phyloP scores from a whole-genome alignment of 768 basidiomycete genomes.

The Rhodosporidiobolus odoratus region DNA sequence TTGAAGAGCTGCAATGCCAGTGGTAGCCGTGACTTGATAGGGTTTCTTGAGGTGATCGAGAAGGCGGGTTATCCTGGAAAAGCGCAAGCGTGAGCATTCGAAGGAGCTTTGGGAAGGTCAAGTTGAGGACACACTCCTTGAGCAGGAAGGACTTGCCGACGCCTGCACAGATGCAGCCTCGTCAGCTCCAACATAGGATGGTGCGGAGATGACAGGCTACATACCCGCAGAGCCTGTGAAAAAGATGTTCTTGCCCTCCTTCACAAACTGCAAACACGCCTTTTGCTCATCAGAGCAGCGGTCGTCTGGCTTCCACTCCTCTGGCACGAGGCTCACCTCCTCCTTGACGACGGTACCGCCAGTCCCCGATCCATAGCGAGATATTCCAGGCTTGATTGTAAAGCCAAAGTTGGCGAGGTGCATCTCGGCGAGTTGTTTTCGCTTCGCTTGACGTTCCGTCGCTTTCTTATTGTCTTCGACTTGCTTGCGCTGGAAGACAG shows the following conservation, averaged over 20 bases:
- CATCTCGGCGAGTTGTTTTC: constrained; percentile 3
- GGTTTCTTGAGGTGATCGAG: constrained; percentile 21
- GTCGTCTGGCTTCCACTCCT: constrained; percentile 24
- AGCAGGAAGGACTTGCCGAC: constrained; percentile 46
- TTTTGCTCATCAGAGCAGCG: constrained; percentile 60
- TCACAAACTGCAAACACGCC: constrained; percentile 64
- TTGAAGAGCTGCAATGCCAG: constrained; percentile 94
- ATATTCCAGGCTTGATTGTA: constrained; percentile 8
- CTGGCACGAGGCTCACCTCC: not conserved
- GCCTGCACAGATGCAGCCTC: constrained; percentile 15
- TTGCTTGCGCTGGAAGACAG: not conserved
- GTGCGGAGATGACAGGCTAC: not conserved
- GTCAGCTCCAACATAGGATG: not conserved
- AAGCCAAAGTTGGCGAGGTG: constrained; percentile 23
- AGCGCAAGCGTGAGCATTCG: not conserved
- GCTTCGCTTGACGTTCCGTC: not conserved
- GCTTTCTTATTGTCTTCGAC: not conserved
- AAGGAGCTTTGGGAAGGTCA: not conserved
- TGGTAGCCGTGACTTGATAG: constrained; percentile 72
- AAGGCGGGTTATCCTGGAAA: constrained; percentile 19
- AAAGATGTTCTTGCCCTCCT: constrained; percentile 59
- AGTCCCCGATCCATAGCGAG: constrained; percentile 24
- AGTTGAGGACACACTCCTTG: constrained; percentile 28
- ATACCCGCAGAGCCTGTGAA: constrained; percentile 45
- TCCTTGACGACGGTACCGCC: constrained; percentile 9